These are phyloP conservation scores for Fusarium sp. DNA, from an alignment of 2,329 filamentous ascomycete species.

Conservation along the genomic window DNA sequence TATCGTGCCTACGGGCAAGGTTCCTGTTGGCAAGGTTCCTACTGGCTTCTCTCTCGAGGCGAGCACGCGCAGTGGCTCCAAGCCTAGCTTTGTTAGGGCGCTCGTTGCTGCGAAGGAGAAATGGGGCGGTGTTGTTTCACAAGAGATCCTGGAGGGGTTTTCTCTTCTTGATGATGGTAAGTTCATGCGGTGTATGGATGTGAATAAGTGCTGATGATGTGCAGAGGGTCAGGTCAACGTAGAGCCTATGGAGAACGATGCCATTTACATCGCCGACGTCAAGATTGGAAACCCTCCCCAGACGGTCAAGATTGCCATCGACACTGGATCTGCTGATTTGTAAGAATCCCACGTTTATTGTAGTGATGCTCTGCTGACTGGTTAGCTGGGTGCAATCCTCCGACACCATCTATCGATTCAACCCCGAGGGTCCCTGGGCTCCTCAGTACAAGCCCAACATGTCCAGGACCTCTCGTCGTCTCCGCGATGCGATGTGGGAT, in stretches of 20 bases:
- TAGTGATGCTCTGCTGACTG: constrained; percentile 9
- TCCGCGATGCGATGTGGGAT: constrained; percentile 60
- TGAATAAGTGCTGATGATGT: constrained; percentile 19
- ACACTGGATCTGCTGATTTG: constrained; percentile 68
- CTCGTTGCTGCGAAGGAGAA: constrained; percentile 49
- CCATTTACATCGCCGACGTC: constrained; percentile 58
- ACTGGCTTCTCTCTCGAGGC: constrained; percentile 48
- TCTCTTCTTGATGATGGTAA: constrained; percentile 47
- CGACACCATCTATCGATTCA: constrained; percentile 55
- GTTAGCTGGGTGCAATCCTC: constrained; percentile 66
- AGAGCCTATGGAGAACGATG: constrained; percentile 53
- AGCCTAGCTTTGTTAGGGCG: constrained; percentile 49
- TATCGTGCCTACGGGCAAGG: constrained; percentile 20
- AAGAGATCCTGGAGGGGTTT: constrained; percentile 36
- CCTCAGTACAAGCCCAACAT: constrained; percentile 57
- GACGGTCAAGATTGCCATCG: constrained; percentile 60
- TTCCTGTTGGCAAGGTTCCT: constrained; percentile 15
- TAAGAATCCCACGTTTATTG: constrained; percentile 61
- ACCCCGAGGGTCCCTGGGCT: constrained; percentile 51
- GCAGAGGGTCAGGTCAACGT: constrained; percentile 51
- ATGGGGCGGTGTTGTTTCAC: constrained; percentile 47
- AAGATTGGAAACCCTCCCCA: constrained; percentile 62
- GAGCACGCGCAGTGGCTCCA: constrained; percentile 30
- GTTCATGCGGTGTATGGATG: background rate
- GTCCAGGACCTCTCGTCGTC: constrained; percentile 56